Evolutionary conservation across 2,329 filamentous ascomycete species (phyloP).

Genomic region (Endocalyx cinctus): DNA sequence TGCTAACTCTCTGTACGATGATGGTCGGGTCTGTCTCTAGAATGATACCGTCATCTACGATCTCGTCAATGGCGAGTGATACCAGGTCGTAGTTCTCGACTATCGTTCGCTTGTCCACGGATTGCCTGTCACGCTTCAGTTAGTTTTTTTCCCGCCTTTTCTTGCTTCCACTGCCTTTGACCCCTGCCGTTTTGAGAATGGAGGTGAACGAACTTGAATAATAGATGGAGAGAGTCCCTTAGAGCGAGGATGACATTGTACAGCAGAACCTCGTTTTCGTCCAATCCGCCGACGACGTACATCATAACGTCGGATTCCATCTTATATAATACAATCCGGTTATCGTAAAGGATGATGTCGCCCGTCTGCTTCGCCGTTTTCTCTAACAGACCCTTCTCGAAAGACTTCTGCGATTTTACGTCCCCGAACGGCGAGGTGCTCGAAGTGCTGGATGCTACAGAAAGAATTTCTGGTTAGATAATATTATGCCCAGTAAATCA

Average conservation of each 20-base stretch:
- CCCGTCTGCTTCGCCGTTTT: slow-evolving; percentile 95
- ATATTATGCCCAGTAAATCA: no score
- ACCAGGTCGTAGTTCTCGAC: slow-evolving; percentile 98
- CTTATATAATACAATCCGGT: slow-evolving; percentile 95
- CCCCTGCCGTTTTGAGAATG: no score
- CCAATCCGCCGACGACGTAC: slow-evolving; percentile 84
- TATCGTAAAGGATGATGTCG: slow-evolving; percentile 97
- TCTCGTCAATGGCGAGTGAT: slow-evolving; percentile 90
- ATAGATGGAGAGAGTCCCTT: slow-evolving; percentile 80
- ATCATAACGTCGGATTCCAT: slow-evolving; percentile 95
- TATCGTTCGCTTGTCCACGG: slow-evolving; percentile 94
- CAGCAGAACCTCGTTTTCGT: slow-evolving; percentile 95
- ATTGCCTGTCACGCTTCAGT: slow-evolving; percentile 58
- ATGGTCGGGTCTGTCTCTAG: slow-evolving; percentile 95
- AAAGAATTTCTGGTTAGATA: no score
- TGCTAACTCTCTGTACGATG: slow-evolving; percentile 86
- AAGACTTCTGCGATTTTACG: slow-evolving; percentile 89
- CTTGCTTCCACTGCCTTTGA: slow-evolving; percentile 1
- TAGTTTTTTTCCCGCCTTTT: neutral
- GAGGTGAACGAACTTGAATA: slow-evolving; percentile 69
- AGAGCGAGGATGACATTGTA: slow-evolving; percentile 94
- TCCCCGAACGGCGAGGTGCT: slow-evolving; percentile 73
- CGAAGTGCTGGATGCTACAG: slow-evolving; percentile 48
- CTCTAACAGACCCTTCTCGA: slow-evolving; percentile 91
- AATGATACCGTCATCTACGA: slow-evolving; percentile 91